phyloP scores from a whole-genome alignment of 164 flowering plant species.

The Magnolia sinica region DNA sequence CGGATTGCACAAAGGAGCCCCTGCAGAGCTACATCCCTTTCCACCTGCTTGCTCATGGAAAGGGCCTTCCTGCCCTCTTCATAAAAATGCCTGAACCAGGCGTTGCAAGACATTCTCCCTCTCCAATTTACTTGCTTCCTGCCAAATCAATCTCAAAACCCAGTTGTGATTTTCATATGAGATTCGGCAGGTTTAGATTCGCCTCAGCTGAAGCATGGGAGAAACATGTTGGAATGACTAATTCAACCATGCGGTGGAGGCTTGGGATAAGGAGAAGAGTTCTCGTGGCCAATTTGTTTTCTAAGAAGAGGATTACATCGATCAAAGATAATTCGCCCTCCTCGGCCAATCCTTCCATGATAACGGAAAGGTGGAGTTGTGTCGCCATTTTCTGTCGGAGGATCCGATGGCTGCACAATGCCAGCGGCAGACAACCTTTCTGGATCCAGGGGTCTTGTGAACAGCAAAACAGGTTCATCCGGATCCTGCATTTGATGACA shows the following conservation, averaged over 20 bases:
- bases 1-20: neutral
- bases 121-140: constrained; percentile 2
- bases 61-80: neutral
- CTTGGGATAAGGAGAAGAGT: constrained; percentile 35
- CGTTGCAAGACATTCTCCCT: constrained; percentile 1
- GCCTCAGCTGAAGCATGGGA: neutral
- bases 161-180: neutral
- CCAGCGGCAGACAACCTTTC: constrained; percentile 80
- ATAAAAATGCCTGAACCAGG: neutral
- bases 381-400: constrained; percentile 33
- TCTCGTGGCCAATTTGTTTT: constrained; percentile 47
- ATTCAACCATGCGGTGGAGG: constrained; percentile 32
- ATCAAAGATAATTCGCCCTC: constrained; percentile 88
- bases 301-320: constrained; percentile 80
- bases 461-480: constrained; percentile 70
- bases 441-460: constrained; percentile 77
- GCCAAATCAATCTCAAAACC: constrained; percentile 2
- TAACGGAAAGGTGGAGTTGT: constrained; percentile 37
- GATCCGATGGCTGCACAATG: constrained; percentile 55
- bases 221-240: neutral
- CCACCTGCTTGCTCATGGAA: constrained; percentile 5
- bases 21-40: neutral
- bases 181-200: constrained; percentile 3
- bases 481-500: constrained; percentile 67
- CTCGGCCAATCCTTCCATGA: constrained; percentile 89